These are phyloP conservation scores for Cutaneotrichosporon mucoides DNA, from an alignment of 1,284 basidiomycete species.

Conservation along the genomic window DNA sequence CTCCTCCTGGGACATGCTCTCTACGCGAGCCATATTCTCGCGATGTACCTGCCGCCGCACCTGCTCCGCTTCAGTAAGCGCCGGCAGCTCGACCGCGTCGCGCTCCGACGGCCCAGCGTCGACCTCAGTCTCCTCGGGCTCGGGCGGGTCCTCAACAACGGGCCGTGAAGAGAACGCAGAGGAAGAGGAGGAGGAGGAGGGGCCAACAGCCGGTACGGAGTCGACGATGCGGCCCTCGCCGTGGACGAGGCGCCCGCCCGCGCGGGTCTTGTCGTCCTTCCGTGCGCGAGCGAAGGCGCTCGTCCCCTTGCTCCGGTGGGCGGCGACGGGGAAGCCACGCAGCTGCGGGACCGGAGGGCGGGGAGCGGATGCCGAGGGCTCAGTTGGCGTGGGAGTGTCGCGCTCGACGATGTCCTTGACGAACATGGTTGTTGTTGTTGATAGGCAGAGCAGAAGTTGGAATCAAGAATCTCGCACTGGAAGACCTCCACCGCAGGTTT, in stretches of 20 bases:
- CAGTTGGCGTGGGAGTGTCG: slow-evolving; percentile 16
- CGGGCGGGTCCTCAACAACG: too few species aligned
- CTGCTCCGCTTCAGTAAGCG: slow-evolving; percentile 8
- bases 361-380: slow-evolving; percentile 7
- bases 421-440: slow-evolving; percentile 20
- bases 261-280: slow-evolving; percentile 3
- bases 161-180: too few species aligned
- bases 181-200: neutral
- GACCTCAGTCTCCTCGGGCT: too few species aligned
- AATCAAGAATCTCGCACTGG: neutral
- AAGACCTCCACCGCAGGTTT: slow-evolving; percentile 5
- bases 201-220: slow-evolving; percentile 1
- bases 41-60: slow-evolving; percentile 20
- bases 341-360: slow-evolving; percentile 16
- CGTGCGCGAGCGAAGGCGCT: slow-evolving; percentile 17
- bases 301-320: slow-evolving; percentile 8
- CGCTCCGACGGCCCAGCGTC: too few species aligned
- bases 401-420: slow-evolving; percentile 34
- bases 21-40: slow-evolving; percentile 52
- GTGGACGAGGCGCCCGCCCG: slow-evolving; percentile 4
- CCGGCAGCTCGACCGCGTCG: neutral
- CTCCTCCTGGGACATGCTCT: slow-evolving; percentile 59
- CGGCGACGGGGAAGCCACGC: slow-evolving; percentile 16
- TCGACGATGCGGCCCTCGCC: slow-evolving; percentile 19
- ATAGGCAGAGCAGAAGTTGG: too few species aligned